A percentile compares a stretch with the other conserved stretches of the same genome.
phyloP scores from a whole-genome alignment of 495 filamentous ascomycete genomes.

The Penicillium ochrochloron region DNA sequence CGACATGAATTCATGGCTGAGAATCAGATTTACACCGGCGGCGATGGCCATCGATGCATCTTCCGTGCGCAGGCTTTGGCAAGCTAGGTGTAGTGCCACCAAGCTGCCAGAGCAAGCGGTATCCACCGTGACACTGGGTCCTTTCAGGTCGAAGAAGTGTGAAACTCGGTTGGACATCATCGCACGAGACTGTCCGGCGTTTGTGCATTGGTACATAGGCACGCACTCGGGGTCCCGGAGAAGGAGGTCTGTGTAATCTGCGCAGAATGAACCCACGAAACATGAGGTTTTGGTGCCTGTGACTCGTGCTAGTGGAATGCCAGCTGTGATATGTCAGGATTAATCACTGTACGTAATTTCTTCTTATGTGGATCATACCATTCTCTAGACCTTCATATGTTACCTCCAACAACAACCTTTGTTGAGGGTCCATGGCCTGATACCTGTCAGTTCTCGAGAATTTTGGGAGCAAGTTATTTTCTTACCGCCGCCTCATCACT shows the following conservation, averaged over 20 bases:
- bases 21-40: conserved; percentile 39
- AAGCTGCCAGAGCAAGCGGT: conserved; percentile 59
- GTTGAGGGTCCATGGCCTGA: conserved; percentile 53
- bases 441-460: neutral
- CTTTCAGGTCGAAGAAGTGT: conserved; percentile 49
- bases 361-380: conserved; percentile 12
- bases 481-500: conserved; percentile 56
- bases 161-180: conserved; percentile 51
- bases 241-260: conserved; percentile 39
- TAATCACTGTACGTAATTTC: neutral
- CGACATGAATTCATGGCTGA: conserved; percentile 35
- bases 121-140: conserved; percentile 51
- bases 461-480: neutral
- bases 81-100: conserved; percentile 55
- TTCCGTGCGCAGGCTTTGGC: conserved; percentile 45
- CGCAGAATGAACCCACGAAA: conserved; percentile 45
- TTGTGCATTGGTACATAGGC: conserved; percentile 41
- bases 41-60: conserved; percentile 47
- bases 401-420: conserved; percentile 60
- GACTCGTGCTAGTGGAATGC: conserved; percentile 37
- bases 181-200: conserved; percentile 38
- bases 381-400: conserved; percentile 64
- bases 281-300: conserved; percentile 54
- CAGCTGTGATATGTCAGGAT: conserved; percentile 21
- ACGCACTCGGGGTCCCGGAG: conserved; percentile 36